Base-by-base conservation (phyloP, 1,284 basidiomycete species). In the Albatrellus sp. region DNA sequence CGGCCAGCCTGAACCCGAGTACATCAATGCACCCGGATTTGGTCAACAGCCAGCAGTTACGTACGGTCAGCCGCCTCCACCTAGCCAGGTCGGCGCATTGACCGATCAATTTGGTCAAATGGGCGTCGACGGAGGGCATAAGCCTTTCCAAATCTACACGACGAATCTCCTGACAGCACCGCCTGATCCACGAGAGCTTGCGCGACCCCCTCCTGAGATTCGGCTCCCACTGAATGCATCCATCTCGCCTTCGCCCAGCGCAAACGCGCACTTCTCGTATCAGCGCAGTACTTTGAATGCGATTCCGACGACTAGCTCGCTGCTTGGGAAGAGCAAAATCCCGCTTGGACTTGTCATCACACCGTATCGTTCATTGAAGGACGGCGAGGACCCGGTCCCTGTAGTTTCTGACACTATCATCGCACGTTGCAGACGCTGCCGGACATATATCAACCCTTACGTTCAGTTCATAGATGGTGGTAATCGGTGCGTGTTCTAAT, bases 401-500 rank as follows among this genome's bases (percentile, higher is more conserved):
- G 75, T 97, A 32, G 79, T 97, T 2, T 77, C 86, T 1, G 96
- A 98, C 62, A 91, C 89, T 0, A 88, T 98, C 40, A 98, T 98
- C 56, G 94, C 96, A 39, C 87, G 96, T 38, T 98, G 96, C 67
- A 78, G 96, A 50, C 80, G 94, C 34, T 98, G 96, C 73, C 78
- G 96, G 57, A 90, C 91, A 37, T 98, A 98, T 67, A 98, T 99
- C 67, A 98, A 98, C 62, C 94, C 96, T 3, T 99, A 90, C 59
- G 93, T 98, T 35, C 90, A 92, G 55, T 99, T 98, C 62, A 92
- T 97, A 59, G 96, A 99, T 60, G 92, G 92, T 50, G 96, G 96
- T 31, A 93, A 92, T 64, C 79, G 93, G 71, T 83, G 51, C 51
- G 72, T 68, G 19, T 12, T n/a, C 14, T 20, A 20, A n/a, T 12